These are phyloP conservation scores for Leucocoprinus leucothites DNA, from an alignment of 768 basidiomycete species.

Conservation along the genomic window DNA sequence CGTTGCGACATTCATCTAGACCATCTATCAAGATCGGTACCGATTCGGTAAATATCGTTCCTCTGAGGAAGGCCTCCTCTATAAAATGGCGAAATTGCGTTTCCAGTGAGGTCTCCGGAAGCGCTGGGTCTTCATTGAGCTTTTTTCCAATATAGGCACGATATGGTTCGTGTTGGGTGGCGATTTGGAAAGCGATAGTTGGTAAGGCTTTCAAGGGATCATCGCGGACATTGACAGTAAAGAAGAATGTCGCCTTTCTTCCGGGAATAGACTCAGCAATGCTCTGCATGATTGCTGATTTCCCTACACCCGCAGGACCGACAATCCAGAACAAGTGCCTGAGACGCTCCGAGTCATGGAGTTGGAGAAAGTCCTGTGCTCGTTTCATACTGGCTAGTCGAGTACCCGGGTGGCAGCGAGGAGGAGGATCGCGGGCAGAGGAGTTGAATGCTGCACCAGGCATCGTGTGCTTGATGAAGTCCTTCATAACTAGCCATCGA, in stretches of 20 bases:
- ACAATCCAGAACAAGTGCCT: background rate
- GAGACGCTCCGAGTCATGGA: background rate
- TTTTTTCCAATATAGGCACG: conserved; percentile 4
- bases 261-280: background rate
- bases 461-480: background rate
- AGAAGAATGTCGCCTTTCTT: background rate
- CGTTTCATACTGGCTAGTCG: conserved; percentile 12
- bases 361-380: background rate
- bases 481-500: background rate
- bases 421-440: conserved; percentile 15
- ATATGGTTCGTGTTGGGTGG: background rate
- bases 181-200: conserved; percentile 21
- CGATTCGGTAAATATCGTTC: background rate
- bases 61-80: conserved; percentile 8
- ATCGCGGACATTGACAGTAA: background rate
- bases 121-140: conserved; percentile 8
- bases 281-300: conserved; percentile 1
- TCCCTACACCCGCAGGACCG: conserved; percentile 4
- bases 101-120: conserved; percentile 8
- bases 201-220: background rate
- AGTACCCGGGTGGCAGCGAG: conserved; percentile 20
- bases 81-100: conserved; percentile 15
- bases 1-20: conserved; percentile 22
- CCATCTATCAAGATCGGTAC: conserved; percentile 20
- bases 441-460: conserved; percentile 16